These are phyloP conservation scores for Phialocephala sp. DNA, from an alignment of 2,329 filamentous ascomycete genomes.

Conservation along the genomic window DNA sequence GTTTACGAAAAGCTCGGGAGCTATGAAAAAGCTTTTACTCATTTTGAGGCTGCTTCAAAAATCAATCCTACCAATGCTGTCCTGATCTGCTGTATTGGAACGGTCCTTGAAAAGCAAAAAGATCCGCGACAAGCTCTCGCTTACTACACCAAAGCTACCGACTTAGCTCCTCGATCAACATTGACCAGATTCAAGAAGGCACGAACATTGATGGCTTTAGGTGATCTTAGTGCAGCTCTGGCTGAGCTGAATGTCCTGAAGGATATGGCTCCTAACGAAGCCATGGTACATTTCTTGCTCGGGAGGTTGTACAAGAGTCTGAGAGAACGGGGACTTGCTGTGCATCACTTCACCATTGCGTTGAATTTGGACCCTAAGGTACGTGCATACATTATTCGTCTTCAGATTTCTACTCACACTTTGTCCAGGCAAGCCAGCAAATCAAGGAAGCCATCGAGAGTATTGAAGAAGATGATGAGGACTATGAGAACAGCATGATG, in stretches of 20 bases:
- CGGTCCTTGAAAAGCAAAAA: conserved; percentile 87
- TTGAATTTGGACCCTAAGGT: conserved; percentile 97
- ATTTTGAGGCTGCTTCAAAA: conserved; percentile 84
- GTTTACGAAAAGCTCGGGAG: conserved; percentile 92
- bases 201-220: conserved; percentile 79
- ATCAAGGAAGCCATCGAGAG: conserved; percentile 98
- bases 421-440: conserved; percentile 77
- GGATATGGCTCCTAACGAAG: conserved; percentile 90
- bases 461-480: conserved; percentile 76
- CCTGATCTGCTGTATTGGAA: conserved; percentile 89
- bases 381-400: conserved; percentile 42
- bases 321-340: conserved; percentile 77
- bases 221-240: conserved; percentile 73
- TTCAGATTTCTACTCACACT: conserved; percentile 23
- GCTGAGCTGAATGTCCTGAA: conserved; percentile 87
- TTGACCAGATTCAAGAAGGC: conserved; percentile 94
- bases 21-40: conserved; percentile 87
- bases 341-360: conserved; percentile 92
- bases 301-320: conserved; percentile 80
- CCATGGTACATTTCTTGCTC: conserved; percentile 93
- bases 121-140: conserved; percentile 78
- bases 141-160: conserved; percentile 82
- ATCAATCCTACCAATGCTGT: conserved; percentile 97
- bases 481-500: conserved; percentile 38
- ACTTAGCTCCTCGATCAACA: conserved; percentile 79